Evolutionary conservation across 257 asterid species (phyloP), one percentile per base, ranked within the genome.

Genomic region (Lantana camara): DNA sequence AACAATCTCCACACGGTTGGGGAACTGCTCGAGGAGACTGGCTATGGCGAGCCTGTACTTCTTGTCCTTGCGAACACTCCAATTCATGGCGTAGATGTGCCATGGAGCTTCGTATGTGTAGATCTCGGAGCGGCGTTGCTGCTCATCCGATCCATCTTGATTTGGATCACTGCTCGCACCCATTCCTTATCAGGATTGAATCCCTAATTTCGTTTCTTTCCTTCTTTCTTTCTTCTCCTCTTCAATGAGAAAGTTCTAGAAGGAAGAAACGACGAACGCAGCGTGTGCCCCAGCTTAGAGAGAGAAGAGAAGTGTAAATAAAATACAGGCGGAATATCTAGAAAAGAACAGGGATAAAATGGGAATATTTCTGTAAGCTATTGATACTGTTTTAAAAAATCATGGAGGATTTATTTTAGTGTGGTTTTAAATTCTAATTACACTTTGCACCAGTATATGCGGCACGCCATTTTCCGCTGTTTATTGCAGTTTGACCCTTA

Each of bases 31-130:
- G 71, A 93, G 77, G 38, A 90, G 77, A 75, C 95, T 83, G 75
- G 96, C 77, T 32, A 93, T 90, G 60, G 96, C 96, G 64, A 93
- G 91, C 0, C 96, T 96, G 84, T 90, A 87, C 44, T 84, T 90
- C 55, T 84, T 82, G 90, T 90, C 99, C 85, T 81, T 81, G 61
- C 97, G 94, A 0, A 87, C 95, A 50, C 90, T 79, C 97, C 97
- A 93, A 66, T 87, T 90, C 97, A 90, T 90, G 64, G 96, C 96
- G 78, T 90, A 90, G 73, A 93, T 78, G 78, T 90, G 95, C 97
- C 97, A 93, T 16, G 99, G 99, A 17, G 99, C 95, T 74, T 90
- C 97, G 83, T 90, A 87, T 0, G 99, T 93, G 83, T 93, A 93
- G 85, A 93, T 93, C 87, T 93, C 98, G 56, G 97, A 89, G 40